Evolutionary conservation across 306 rosid species (phyloP), one percentile per base, ranked within the genome.

Genomic region (Trifolium pratense): DNA sequence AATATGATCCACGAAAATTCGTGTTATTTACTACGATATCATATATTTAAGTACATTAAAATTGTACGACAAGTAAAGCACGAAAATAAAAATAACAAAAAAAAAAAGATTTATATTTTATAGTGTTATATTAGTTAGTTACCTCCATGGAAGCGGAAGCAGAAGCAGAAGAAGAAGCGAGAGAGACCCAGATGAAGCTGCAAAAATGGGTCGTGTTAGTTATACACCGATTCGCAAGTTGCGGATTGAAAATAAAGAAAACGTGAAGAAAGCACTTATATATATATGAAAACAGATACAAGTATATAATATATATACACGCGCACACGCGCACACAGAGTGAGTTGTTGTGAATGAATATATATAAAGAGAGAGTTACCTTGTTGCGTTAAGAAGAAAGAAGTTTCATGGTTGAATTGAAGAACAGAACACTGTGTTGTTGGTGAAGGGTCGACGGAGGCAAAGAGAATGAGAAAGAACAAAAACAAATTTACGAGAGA

Each of bases 361-460:
- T 18, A 49, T 11, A 39, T 5, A 77, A 2, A 67, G 32, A 29
- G 15, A 48, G 79, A 9, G 32, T 68, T 79, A 89, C 90, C 95
- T 78, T 84, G 86, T 90, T 79, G 86, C 66, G 85, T 80, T 80
- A 84, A 66, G 17, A 73, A 68, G 80, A 85, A 82, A 76, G 59
- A 81, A 85, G 60, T 83, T 81, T 86, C 90, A 91, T 91, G 91
- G 77, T 77, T 75, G 79, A 87, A 82, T 87, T 75, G 80, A 69
- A 70, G 83, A 63, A 18, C 16, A 70, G 83, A 63, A 18, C 16
- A 25, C 10, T 66, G 57, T 18, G 37, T 3, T n/a, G n/a, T 21
- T 37, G 40, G 59, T 58, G 66, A 39, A 42, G 82, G 3, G 17
- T 29, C 75, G 76, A 61, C 46, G 73, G 77, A 66, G 51, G 55